Conservation (phyloP, 257 asterid genomes). For the Nemophila menziesii region DNA sequence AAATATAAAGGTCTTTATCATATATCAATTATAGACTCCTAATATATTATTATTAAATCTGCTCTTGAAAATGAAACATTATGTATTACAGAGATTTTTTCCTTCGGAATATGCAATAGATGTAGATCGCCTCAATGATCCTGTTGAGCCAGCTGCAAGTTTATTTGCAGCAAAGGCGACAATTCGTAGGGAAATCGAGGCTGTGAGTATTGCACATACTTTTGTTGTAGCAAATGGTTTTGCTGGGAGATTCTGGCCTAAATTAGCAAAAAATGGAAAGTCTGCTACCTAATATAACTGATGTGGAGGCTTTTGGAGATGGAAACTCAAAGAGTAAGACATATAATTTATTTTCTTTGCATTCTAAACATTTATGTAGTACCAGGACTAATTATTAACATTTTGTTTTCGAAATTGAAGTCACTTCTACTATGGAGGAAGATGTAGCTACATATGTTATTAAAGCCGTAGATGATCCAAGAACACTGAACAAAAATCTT, state of each 20-base stretch:
- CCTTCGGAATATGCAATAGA: slow-evolving; percentile 19
- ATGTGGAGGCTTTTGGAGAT: slow-evolving; percentile 15
- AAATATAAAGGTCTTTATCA: slow-evolving; percentile 23
- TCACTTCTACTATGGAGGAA: slow-evolving; percentile 4
- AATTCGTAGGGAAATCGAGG: slow-evolving; percentile 13
- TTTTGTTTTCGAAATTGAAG: background rate
- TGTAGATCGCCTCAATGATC: slow-evolving; percentile 9
- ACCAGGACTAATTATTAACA: background rate
- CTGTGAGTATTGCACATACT: slow-evolving; percentile 14
- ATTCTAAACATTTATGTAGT: no score
- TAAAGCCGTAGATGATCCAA: slow-evolving; percentile 20
- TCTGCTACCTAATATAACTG: slow-evolving; percentile 9
- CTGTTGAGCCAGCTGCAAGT: slow-evolving; percentile 12
- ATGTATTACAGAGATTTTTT: slow-evolving; percentile 16
- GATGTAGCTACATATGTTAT: slow-evolving; percentile 18
- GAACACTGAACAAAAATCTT: slow-evolving; percentile 19
- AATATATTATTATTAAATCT: background rate
- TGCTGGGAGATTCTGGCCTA: slow-evolving; percentile 5
- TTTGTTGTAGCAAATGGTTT: slow-evolving; percentile 8
- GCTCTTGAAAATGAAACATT: background rate
- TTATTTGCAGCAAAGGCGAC: background rate
- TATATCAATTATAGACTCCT: no score
- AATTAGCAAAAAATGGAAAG: background rate
- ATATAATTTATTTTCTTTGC: background rate
- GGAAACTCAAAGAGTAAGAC: slow-evolving; percentile 19